Conservation (phyloP, 495 filamentous ascomycete species). For the Cercophora samala region DNA sequence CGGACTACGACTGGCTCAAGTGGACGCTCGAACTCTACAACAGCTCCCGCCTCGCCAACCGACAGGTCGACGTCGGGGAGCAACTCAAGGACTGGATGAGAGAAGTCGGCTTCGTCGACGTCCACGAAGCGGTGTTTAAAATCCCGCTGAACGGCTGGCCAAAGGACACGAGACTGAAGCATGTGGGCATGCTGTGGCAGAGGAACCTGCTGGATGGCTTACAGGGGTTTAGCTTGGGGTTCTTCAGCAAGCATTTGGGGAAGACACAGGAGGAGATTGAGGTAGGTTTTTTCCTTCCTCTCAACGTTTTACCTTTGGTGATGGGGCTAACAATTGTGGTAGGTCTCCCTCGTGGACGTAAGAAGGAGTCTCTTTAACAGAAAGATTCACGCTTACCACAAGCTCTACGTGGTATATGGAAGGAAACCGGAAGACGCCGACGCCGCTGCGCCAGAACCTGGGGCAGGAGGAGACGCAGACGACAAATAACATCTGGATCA, state of each 20-base stretch:
- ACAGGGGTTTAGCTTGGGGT: constrained; percentile 30
- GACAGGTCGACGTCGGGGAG: constrained; percentile 51
- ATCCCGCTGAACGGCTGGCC: constrained; percentile 58
- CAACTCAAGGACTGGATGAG: constrained; percentile 54
- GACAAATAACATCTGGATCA: neutral
- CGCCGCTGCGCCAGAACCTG: neutral
- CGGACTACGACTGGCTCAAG: constrained; percentile 42
- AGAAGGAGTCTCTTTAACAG: constrained; percentile 53
- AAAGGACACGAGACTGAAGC: constrained; percentile 24
- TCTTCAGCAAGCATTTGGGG: constrained; percentile 38
- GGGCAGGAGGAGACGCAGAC: neutral
- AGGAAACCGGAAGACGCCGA: constrained; percentile 43
- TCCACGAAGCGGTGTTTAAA: constrained; percentile 54
- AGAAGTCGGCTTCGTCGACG: constrained; percentile 61
- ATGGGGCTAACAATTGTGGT: neutral
- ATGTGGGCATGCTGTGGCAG: constrained; percentile 39
- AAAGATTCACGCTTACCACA: constrained; percentile 54
- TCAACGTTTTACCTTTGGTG: neutral
- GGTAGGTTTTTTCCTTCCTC: constrained; percentile 25
- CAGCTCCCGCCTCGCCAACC: constrained; percentile 47
- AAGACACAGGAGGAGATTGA: constrained; percentile 41
- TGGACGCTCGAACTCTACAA: constrained; percentile 52
- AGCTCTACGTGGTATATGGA: constrained; percentile 53
- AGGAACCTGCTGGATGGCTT: constrained; percentile 32
- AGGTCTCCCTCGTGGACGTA: constrained; percentile 59